Evolutionary conservation across 2,329 filamentous ascomycete genomes (phyloP).

Genomic region (Pseudocercospora fijiensis): DNA sequence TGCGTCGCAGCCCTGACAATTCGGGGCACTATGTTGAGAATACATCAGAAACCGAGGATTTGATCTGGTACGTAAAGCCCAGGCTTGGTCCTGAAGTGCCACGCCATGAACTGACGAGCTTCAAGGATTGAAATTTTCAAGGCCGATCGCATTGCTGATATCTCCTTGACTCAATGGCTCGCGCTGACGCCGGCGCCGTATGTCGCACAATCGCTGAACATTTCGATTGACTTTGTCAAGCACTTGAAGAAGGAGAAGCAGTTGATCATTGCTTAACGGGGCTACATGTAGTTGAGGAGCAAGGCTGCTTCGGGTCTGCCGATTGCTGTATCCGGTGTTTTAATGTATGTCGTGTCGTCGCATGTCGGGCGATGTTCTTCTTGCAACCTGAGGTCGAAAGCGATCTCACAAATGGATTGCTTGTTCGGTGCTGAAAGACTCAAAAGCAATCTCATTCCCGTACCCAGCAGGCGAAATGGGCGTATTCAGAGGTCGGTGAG

Average conservation of each 20-base stretch:
- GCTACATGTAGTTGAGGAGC: neutral
- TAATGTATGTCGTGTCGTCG: neutral
- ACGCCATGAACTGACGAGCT: neutral
- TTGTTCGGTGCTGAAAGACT: no score
- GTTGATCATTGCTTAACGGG: conserved; percentile 19
- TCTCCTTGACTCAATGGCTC: conserved; percentile 67
- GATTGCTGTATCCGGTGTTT: neutral
- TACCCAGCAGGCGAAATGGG: neutral
- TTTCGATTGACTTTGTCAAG: conserved; percentile 13
- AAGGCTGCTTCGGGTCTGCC: neutral
- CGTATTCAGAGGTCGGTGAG: neutral
- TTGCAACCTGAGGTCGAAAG: neutral
- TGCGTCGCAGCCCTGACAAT: conserved; percentile 42
- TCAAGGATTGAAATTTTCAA: conserved; percentile 65
- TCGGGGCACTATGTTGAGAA: conserved; percentile 69
- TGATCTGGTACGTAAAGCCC: conserved; percentile 51
- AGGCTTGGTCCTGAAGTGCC: neutral
- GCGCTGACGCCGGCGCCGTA: conserved; percentile 64
- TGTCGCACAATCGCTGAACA: conserved; percentile 40
- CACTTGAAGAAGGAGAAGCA: conserved; percentile 27
- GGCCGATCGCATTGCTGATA: conserved; percentile 64
- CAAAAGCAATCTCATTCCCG: no score
- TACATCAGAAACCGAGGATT: conserved; percentile 60
- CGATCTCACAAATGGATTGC: neutral
- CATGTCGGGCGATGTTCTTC: neutral